phyloP scores from a whole-genome alignment of 2,329 filamentous ascomycete species.

The Ramularia endophylla region DNA sequence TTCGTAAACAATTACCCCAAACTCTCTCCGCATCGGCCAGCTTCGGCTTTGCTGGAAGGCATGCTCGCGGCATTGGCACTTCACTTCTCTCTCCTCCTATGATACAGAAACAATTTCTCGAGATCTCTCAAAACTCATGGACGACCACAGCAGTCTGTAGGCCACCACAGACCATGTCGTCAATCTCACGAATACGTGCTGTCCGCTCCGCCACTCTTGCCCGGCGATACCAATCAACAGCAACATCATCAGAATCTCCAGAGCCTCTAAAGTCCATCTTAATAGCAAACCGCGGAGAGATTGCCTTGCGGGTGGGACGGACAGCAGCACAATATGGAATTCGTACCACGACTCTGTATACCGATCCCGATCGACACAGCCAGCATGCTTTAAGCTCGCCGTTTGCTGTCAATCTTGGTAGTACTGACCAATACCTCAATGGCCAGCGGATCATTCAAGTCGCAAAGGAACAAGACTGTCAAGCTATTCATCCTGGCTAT shows the following conservation, averaged over 20 bases:
- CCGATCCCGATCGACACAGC: slow-evolving; percentile 77
- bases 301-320: slow-evolving; percentile 84
- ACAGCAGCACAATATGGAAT: slow-evolving; percentile 88
- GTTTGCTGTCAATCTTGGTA: slow-evolving; percentile 76
- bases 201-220: slow-evolving; percentile 15
- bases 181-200: slow-evolving; percentile 17
- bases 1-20: too few relatives aligned
- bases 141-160: not conserved
- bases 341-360: slow-evolving; percentile 89
- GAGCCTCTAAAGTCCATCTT: slow-evolving; percentile 59
- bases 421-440: slow-evolving; percentile 82
- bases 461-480: slow-evolving; percentile 77
- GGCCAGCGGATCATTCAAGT: slow-evolving; percentile 86
- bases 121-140: too few relatives aligned
- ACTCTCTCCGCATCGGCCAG: too few relatives aligned
- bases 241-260: slow-evolving; percentile 17
- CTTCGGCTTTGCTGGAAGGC: too few relatives aligned
- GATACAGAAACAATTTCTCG: slow-evolving; percentile 4
- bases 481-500: slow-evolving; percentile 93
- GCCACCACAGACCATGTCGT: slow-evolving; percentile 15
- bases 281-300: slow-evolving; percentile 96
- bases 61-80: not conserved
- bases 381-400: slow-evolving; percentile 86
- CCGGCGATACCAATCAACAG: slow-evolving; percentile 22
- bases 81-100: not conserved